Conservation (phyloP, 495 filamentous ascomycete genomes). For the Trichoderma reesei region DNA sequence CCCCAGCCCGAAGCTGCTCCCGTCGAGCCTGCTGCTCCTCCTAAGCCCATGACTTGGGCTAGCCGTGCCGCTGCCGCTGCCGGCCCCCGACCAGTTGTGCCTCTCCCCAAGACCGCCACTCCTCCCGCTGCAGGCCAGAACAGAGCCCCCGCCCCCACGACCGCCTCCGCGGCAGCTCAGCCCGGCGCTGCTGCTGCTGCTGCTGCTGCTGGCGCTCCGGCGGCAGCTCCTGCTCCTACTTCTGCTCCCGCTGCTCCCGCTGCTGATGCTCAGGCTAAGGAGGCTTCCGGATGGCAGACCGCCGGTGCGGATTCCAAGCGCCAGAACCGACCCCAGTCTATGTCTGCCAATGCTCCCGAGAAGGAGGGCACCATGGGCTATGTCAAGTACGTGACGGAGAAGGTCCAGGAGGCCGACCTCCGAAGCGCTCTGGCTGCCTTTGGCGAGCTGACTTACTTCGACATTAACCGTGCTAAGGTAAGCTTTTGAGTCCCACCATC, state of each 20-base stretch:
- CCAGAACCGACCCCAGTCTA: slow-evolving; percentile 55
- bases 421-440: slow-evolving; percentile 54
- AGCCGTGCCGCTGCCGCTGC: slow-evolving; percentile 51
- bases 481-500: slow-evolving; percentile 17
- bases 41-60: slow-evolving; percentile 82
- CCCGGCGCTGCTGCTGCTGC: slow-evolving; percentile 24
- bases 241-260: slow-evolving; percentile 21
- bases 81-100: slow-evolving; percentile 36
- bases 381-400: slow-evolving; percentile 87
- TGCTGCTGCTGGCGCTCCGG: slow-evolving; percentile 17
- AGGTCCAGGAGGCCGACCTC: slow-evolving; percentile 61
- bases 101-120: slow-evolving; percentile 35
- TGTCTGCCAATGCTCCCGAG: slow-evolving; percentile 40
- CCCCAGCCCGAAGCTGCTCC: slow-evolving; percentile 28
- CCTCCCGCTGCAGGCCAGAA: slow-evolving; percentile 28
- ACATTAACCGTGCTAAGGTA: slow-evolving; percentile 87
- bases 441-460: slow-evolving; percentile 76
- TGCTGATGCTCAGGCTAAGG: slow-evolving; percentile 24
- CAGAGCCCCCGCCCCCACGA: slow-evolving; percentile 16
- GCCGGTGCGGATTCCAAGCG: slow-evolving; percentile 74
- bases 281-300: slow-evolving; percentile 57
- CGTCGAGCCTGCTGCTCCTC: slow-evolving; percentile 28
- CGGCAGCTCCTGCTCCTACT: slow-evolving; percentile 18
- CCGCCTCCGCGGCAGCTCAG: slow-evolving; percentile 12
- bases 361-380: slow-evolving; percentile 69